Evolutionary conservation across 2,329 filamentous ascomycete species (phyloP), one percentile per base, ranked within the genome.

Genomic region (Alternaria brassicicola): DNA sequence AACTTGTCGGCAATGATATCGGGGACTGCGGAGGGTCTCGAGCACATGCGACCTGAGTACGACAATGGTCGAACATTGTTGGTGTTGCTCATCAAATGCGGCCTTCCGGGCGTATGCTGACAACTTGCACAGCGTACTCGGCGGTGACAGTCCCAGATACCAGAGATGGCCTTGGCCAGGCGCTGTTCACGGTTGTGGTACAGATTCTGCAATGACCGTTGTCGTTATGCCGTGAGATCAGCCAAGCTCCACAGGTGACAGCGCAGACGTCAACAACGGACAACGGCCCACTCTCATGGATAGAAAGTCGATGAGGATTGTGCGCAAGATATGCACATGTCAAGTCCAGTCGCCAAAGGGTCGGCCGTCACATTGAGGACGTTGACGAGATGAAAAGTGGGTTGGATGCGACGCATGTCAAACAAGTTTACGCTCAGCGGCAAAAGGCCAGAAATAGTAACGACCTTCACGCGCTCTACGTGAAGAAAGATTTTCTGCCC

Each of bases 301-400:
- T 21, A 30, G 19, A 28, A 8, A 46, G 17, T 38, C 26, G 28
- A 46, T 46, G 17, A 15, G 7, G 17, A 21, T 25, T 38, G 19
- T 41, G 33, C 33, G 33, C 42, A 41, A 26, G 8, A 36, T 17
- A 4, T 21, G 31, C 19, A 49, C 46, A 38, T 10, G 4, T 39
- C 21, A 2, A 25, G 12, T 45, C 39, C 23, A 33, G 33, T 50
- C 31, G 45, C 33, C 46, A 30, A 33, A 55, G 8, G 9, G 21
- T 15, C 13, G 31, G 26, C 17, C 13, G 36, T 50, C 36, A 30
- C 30, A 39, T 50, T 23, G 46, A 36, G 19, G 39, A 50, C n/a
- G n/a, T 25, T 48, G 51, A 31, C 49, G 55, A 57, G 49, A 57
- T 57, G 55, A 57, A 57, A 57, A 57, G 57, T 56, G 46, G 57